Evolutionary conservation across 1,284 basidiomycete genomes (phyloP), one percentile per base, ranked within the genome.

Genomic region (Boletus sp.): DNA sequence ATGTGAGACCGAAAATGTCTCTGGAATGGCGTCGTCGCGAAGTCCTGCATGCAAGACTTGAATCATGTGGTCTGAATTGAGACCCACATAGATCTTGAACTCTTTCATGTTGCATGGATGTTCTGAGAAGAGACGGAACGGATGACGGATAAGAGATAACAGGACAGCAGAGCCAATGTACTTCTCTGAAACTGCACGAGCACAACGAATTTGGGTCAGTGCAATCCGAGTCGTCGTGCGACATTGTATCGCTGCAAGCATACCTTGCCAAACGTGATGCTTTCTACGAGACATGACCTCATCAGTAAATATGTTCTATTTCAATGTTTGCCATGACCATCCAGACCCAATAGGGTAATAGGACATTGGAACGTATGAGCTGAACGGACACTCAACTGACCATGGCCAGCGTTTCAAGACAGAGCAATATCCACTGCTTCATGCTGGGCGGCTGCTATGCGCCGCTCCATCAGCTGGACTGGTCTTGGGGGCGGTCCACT

Each of bases 51-150:
- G 83, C 9, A 92, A 76, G 25, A 87, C 82, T 72, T 89, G 83
- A 3, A 78, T 82, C 82, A 92, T 82, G 67, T 83, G 81, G 61
- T 88, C 84, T 62, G 83, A 80, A n/a, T 81, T 80, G 52, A 82
- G 74, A 5, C 90, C 90, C 35, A 87, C 81, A 64, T 83, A 85
- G 8, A 93, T 69, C 71, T 87, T 88, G 77, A 93, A 89, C 55
- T 91, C 88, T 70, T 90, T 90, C 84, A 90, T 87, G 68, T 91
- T 93, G 70, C 91, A 93, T 44, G 90, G 90, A 71, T 93, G 90
- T 23, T 79, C 87, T 90, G 52, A 23, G 21, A 1, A 7, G 19
- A 21, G 8, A 33, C 3, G 31, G n/a, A n/a, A 33, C 44, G 4
- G 11, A 21, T 3, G 19, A 30, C 28, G 3, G 47, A 21, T 13